A percentile compares a stretch with the other conserved stretches of the same genome.
phyloP scores from a whole-genome alignment of 345 rosid genomes.

The Dipteronia sinensis region DNA sequence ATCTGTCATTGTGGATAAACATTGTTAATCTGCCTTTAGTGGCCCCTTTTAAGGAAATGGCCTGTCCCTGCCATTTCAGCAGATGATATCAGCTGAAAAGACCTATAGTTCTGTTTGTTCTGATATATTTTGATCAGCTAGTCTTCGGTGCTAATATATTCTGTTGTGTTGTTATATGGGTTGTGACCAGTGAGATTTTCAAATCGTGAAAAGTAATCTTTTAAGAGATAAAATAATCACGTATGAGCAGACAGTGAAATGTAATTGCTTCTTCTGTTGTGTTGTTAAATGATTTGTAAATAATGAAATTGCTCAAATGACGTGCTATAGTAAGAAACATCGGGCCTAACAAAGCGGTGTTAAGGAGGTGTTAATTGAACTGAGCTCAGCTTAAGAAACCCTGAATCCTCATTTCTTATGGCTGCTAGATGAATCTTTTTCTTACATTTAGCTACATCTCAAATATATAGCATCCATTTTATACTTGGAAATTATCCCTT shows the following conservation, averaged over 20 bases:
- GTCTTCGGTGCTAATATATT: slow-evolving; percentile 3
- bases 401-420: background rate
- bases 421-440: slow-evolving; percentile 16
- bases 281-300: background rate
- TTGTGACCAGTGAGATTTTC: background rate
- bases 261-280: background rate
- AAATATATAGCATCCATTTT: background rate
- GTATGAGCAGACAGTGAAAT: background rate
- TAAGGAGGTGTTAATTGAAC: background rate
- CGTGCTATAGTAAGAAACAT: too few relatives aligned
- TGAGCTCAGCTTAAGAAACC: background rate
- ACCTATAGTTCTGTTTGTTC: background rate
- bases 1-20: slow-evolving; percentile 7
- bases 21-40: background rate
- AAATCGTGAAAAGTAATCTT: background rate
- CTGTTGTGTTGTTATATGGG: background rate
- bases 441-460: background rate
- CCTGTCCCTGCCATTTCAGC: background rate
- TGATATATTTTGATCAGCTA: background rate
- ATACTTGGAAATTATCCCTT: background rate
- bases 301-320: background rate
- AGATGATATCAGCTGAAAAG: slow-evolving; percentile 5
- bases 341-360: background rate
- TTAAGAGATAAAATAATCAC: background rate
- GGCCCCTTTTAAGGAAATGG: background rate